These are phyloP conservation scores for Beauveria sp. DNA, from an alignment of 2,329 filamentous ascomycete species.

Conservation along the genomic window DNA sequence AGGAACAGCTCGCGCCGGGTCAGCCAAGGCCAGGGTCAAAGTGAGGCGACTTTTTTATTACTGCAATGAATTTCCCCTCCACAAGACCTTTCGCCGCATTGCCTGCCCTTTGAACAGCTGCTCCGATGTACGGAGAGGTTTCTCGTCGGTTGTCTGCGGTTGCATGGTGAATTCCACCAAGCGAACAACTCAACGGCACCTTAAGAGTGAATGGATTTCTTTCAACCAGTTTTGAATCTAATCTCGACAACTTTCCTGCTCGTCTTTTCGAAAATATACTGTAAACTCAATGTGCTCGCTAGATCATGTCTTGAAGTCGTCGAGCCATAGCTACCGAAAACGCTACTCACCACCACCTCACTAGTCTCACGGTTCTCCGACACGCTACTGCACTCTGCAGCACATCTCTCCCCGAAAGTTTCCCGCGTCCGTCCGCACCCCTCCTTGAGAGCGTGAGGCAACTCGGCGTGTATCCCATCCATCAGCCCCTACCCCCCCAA, in stretches of 20 bases:
- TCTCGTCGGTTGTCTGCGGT: not conserved
- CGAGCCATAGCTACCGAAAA: not conserved
- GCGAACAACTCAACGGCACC: not conserved
- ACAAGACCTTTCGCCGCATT: not conserved
- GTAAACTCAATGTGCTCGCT: not conserved
- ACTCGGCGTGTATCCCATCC: too few species aligned
- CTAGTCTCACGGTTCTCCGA: not conserved
- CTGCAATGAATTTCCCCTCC: not conserved
- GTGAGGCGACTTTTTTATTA: constrained; percentile 5
- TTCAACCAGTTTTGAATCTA: too few species aligned
- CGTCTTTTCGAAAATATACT: too few species aligned
- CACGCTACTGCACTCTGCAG: not conserved
- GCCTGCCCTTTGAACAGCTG: not conserved
- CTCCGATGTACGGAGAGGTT: constrained; percentile 5
- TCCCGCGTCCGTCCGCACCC: not conserved
- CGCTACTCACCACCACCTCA: not conserved
- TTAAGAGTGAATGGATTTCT: too few species aligned
- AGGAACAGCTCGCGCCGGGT: constrained; percentile 13
- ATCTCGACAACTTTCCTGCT: not conserved
- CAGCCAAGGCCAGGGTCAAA: constrained; percentile 11
- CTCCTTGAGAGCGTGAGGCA: not conserved
- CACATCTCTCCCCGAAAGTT: not conserved
- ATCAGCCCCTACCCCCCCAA: too few species aligned
- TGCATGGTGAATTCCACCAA: not conserved
- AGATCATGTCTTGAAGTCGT: not conserved